These are phyloP conservation scores for Chytriomyces sp. DNA, from an alignment of 192 early-diverging fungal species.

Conservation along the genomic window DNA sequence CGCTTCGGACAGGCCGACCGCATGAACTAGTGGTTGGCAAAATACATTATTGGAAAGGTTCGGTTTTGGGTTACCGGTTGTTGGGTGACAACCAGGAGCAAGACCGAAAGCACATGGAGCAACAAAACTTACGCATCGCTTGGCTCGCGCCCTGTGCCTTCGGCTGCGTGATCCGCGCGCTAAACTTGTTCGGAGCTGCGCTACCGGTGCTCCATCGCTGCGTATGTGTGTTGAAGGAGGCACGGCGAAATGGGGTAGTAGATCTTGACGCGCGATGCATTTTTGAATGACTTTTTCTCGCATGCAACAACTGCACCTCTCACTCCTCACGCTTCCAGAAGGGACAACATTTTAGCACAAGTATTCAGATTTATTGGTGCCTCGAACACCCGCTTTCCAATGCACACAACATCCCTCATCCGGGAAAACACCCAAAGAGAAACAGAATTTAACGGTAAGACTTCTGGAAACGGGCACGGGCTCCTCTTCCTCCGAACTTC, in stretches of 20 bases:
- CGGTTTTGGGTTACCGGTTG: too few relatives aligned
- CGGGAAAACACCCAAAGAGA: background rate
- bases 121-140: slow-evolving; percentile 94
- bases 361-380: background rate
- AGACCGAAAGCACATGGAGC: too few relatives aligned
- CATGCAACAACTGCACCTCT: background rate
- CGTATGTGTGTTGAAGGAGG: too few relatives aligned
- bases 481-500: slow-evolving; percentile 99
- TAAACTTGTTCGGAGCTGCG: slow-evolving; percentile 71
- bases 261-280: background rate
- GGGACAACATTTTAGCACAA: background rate
- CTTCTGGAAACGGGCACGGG: slow-evolving; percentile 89
- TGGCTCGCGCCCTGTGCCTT: slow-evolving; percentile 95
- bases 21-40: slow-evolving; percentile 74
- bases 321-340: background rate
- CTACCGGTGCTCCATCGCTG: too few relatives aligned
- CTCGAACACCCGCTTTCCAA: background rate
- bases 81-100: too few relatives aligned
- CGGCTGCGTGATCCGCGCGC: slow-evolving; percentile 86
- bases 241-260: background rate
- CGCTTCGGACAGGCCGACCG: slow-evolving; percentile 82
- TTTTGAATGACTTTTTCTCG: background rate
- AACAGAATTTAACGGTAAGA: slow-evolving; percentile 53
- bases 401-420: background rate
- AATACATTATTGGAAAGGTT: background rate